Conservation (phyloP, 2,329 filamentous ascomycete species). For the Alternaria sp. region DNA sequence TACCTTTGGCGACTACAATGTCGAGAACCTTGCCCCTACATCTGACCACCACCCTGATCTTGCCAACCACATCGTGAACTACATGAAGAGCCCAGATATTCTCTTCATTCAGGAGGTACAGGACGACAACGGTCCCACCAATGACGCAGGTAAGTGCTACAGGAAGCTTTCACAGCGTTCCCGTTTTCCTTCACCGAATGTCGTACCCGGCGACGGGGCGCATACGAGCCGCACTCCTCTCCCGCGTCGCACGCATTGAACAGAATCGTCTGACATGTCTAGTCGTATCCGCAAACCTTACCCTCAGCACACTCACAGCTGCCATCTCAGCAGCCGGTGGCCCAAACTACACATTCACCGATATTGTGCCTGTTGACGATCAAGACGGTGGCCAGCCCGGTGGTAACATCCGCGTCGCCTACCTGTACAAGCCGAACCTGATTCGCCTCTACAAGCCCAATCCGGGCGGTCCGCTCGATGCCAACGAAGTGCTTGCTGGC, state of each 20-base stretch:
- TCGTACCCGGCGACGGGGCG: neutral
- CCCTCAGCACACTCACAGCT: conserved; percentile 62
- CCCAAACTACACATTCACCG: conserved; percentile 63
- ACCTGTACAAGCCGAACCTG: conserved; percentile 69
- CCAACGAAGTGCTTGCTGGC: conserved; percentile 64
- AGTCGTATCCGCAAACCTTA: conserved; percentile 63
- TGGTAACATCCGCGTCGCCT: conserved; percentile 74
- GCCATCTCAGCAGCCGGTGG: conserved; percentile 61
- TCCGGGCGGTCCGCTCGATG: conserved; percentile 61
- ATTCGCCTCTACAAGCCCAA: conserved; percentile 66
- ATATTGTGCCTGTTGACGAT: conserved; percentile 66
- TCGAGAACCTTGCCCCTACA: conserved; percentile 69
- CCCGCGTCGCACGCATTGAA: neutral
- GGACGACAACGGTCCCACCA: conserved; percentile 67
- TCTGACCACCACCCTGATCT: conserved; percentile 64
- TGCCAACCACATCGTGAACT: conserved; percentile 69
- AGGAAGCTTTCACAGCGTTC: conserved; percentile 3
- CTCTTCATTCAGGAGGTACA: conserved; percentile 75
- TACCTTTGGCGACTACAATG: conserved; percentile 72
- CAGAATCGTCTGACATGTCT: conserved; percentile 6
- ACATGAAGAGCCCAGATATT: conserved; percentile 68
- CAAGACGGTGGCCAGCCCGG: conserved; percentile 71
- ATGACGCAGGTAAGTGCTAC: conserved; percentile 60
- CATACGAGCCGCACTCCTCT: neutral
- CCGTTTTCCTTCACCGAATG: neutral